Evolutionary conservation across 345 rosid species (phyloP).

Genomic region (Anastatica hierochuntica): DNA sequence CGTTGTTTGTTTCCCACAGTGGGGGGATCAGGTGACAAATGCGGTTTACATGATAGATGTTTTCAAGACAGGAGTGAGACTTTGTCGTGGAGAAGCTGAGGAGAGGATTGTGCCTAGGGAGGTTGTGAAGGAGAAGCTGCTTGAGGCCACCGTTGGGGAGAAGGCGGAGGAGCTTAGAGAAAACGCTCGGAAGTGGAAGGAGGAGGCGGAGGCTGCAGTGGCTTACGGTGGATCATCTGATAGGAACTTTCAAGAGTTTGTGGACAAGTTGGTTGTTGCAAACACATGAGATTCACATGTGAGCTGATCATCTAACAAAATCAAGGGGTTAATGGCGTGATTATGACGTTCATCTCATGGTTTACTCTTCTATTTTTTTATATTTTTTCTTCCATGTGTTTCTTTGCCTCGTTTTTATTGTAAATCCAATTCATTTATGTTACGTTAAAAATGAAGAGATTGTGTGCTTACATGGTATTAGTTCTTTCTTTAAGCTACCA

Average conservation of each 20-base stretch:
- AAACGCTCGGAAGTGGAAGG: conserved; percentile 50
- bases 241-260: conserved; percentile 38
- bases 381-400: too few species aligned
- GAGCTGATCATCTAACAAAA: too few species aligned
- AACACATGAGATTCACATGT: too few species aligned
- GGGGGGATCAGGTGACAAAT: conserved; percentile 75
- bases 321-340: too few species aligned
- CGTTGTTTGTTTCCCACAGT: conserved; percentile 52
- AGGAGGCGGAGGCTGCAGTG: conserved; percentile 45
- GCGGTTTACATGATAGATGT: conserved; percentile 54
- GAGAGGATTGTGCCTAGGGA: conserved; percentile 38
- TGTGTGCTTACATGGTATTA: too few species aligned
- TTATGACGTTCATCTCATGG: too few species aligned
- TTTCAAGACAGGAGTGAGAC: conserved; percentile 50
- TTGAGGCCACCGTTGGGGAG: conserved; percentile 43
- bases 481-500: too few species aligned
- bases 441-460: too few species aligned
- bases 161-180: conserved; percentile 40
- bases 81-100: conserved; percentile 44
- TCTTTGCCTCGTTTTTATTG: too few species aligned
- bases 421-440: too few species aligned
- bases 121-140: conserved; percentile 44
- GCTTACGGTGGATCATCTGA: conserved; percentile 59
- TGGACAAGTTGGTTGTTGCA: conserved; percentile 33
- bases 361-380: too few species aligned